phyloP scores from a whole-genome alignment of 345 rosid species.

The Cardamine resedifolia region DNA sequence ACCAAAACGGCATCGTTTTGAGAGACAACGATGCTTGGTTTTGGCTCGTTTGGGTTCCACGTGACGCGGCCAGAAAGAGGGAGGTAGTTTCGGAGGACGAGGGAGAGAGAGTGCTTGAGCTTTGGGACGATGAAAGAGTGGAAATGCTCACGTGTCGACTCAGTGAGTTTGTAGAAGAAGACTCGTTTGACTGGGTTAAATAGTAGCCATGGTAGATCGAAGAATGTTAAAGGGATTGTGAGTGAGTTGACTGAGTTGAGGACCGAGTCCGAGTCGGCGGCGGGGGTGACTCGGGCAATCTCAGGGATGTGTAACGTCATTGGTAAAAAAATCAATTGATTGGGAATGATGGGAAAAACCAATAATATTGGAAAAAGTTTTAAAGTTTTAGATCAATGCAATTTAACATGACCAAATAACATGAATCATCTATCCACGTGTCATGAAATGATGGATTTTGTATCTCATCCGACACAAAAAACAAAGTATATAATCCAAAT shows the following conservation, averaged over 20 bases:
- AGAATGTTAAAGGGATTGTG: conserved; percentile 36
- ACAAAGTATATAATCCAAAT: no score
- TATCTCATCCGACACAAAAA: no score
- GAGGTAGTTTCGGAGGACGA: conserved; percentile 39
- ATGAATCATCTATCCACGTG: no score
- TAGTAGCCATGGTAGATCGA: conserved; percentile 36
- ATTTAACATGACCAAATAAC: no score
- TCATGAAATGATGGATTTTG: no score
- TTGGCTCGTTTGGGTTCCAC: conserved; percentile 22
- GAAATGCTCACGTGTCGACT: conserved; percentile 25
- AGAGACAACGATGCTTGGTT: conserved; percentile 34
- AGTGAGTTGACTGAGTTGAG: conserved; percentile 13
- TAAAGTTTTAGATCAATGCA: no score
- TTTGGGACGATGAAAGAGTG: conserved; percentile 36
- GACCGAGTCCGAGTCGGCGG: conserved; percentile 11
- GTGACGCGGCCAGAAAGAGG: conserved; percentile 41
- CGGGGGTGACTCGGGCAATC: conserved; percentile 23
- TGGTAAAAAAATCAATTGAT: no score
- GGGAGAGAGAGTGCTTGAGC: conserved; percentile 45
- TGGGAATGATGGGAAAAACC: no score
- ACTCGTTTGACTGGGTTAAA: conserved; percentile 31
- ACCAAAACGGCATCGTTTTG: conserved; percentile 31
- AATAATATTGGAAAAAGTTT: no score
- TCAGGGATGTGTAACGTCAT: conserved; percentile 1
- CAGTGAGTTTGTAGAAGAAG: conserved; percentile 37